These are phyloP conservation scores for Globisporangium uncinulatum DNA, from an alignment of 352 stramenopile genomes.

Conservation along the genomic window DNA sequence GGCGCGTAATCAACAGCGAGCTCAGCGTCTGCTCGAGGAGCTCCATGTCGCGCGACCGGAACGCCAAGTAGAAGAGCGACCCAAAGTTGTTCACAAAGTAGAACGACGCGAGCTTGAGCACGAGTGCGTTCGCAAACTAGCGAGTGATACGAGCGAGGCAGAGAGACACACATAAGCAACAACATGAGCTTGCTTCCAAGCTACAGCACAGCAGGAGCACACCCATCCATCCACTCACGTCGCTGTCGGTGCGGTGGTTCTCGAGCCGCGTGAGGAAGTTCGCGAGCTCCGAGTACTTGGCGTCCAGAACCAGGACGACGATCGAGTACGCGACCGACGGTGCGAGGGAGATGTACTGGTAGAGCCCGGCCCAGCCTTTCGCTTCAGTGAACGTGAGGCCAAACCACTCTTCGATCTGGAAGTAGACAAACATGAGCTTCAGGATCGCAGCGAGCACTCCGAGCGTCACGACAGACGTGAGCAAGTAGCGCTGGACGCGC, in stretches of 20 bases:
- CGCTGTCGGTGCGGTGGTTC: conserved; percentile 88
- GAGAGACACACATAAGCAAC: neutral
- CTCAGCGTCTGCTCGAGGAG: conserved; percentile 89
- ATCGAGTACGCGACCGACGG: conserved; percentile 72
- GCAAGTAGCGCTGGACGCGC: conserved; percentile 65
- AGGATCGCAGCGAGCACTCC: conserved; percentile 62
- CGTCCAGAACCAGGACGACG: conserved; percentile 70
- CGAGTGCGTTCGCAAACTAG: conserved; percentile 89
- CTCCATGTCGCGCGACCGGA: conserved; percentile 83
- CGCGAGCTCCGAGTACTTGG: conserved; percentile 89
- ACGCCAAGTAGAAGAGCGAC: conserved; percentile 95
- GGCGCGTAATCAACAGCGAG: conserved; percentile 75
- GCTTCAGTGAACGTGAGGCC: conserved; percentile 41
- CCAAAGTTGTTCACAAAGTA: conserved; percentile 98
- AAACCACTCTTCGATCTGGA: conserved; percentile 69
- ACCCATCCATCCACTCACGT: conserved; percentile 32
- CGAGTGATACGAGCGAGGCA: neutral
- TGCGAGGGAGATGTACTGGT: conserved; percentile 59
- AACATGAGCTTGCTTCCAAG: neutral
- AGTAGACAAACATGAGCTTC: conserved; percentile 80
- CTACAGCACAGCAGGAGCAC: conserved; percentile 6
- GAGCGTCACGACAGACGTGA: conserved; percentile 68
- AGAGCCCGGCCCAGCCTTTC: conserved; percentile 64
- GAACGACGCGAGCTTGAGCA: conserved; percentile 98
- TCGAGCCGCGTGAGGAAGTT: conserved; percentile 91